Conservation (phyloP, 1,139 yeast genomes). For the Lodderomyces parapsilosis region DNA sequence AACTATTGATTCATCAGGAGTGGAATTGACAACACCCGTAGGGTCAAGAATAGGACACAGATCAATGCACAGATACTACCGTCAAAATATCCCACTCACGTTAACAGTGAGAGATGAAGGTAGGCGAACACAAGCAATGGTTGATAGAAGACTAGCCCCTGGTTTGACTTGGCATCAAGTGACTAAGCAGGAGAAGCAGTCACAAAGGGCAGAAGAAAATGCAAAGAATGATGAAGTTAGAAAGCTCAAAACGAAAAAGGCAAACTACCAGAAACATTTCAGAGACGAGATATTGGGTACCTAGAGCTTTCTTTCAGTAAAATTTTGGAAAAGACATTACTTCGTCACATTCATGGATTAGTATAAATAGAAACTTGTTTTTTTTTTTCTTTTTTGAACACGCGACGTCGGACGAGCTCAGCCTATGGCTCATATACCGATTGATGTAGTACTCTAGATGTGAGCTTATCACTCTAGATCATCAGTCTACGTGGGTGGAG, state of each 20-base stretch:
- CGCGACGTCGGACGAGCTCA: too few species aligned
- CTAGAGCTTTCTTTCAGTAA: neutral
- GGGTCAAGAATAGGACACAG: constrained; percentile 52
- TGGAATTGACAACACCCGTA: constrained; percentile 44
- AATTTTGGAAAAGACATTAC: too few species aligned
- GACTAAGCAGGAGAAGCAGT: constrained; percentile 35
- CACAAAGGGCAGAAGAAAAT: constrained; percentile 25
- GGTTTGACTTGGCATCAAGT: constrained; percentile 33
- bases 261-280: constrained; percentile 38
- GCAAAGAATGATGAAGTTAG: constrained; percentile 26
- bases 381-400: too few species aligned
- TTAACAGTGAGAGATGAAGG: constrained; percentile 25
- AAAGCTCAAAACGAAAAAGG: constrained; percentile 26
- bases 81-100: constrained; percentile 31
- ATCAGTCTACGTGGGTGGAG: too few species aligned
- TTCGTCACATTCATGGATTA: too few species aligned
- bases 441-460: too few species aligned
- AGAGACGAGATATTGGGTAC: constrained; percentile 39
- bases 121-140: constrained; percentile 36
- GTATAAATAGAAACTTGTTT: too few species aligned
- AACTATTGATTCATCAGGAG: constrained; percentile 38
- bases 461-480: too few species aligned
- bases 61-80: constrained; percentile 42
- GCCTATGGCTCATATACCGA: too few species aligned
- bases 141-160: constrained; percentile 41